A percentile compares a stretch with the other conserved stretches of the same genome.
Conservation (phyloP, 139 green algal species). For the Microglena sp. region DNA sequence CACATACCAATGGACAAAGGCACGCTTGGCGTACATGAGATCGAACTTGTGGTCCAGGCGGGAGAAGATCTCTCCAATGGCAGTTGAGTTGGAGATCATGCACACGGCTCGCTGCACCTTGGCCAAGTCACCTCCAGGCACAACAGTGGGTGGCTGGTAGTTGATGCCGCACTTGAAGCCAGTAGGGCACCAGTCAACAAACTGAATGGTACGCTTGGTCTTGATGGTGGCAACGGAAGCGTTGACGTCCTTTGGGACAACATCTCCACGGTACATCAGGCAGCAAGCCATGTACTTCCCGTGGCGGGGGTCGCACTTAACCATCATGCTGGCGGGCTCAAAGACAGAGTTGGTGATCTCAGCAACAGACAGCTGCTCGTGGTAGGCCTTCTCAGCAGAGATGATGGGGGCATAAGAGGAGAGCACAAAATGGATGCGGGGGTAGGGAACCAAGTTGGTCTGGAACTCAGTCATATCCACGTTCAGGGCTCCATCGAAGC, state of each 20-base stretch:
- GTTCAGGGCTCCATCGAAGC: slow-evolving; percentile 93
- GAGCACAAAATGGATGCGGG: slow-evolving; percentile 99
- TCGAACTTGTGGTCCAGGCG: slow-evolving; percentile 99
- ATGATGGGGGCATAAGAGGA: slow-evolving; percentile 95
- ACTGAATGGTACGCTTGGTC: slow-evolving; percentile 98
- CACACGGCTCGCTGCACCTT: slow-evolving; percentile 99
- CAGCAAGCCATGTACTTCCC: slow-evolving; percentile 99
- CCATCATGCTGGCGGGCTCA: slow-evolving; percentile 94
- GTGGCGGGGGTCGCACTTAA: slow-evolving; percentile 94
- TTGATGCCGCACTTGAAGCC: slow-evolving; percentile 99
- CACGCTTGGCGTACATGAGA: slow-evolving; percentile 99
- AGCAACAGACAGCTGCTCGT: slow-evolving; percentile 95
- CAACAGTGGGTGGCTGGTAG: slow-evolving; percentile 99
- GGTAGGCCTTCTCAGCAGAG: slow-evolving; percentile 97
- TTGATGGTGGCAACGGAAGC: slow-evolving; percentile 94
- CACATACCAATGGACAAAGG: slow-evolving; percentile 97
- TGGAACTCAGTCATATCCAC: slow-evolving; percentile 98
- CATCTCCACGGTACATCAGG: slow-evolving; percentile 98
- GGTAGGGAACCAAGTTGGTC: slow-evolving; percentile 98
- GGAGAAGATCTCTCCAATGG: slow-evolving; percentile 96
- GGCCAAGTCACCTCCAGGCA: slow-evolving; percentile 92
- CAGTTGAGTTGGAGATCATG: slow-evolving; percentile 99
- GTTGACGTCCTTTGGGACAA: slow-evolving; percentile 99
- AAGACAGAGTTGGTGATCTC: slow-evolving; percentile 97
- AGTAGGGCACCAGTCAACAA: slow-evolving; percentile 98